Evolutionary conservation across 2,329 filamentous ascomycete species (phyloP).

Genomic region (Bipolaris oryzae): DNA sequence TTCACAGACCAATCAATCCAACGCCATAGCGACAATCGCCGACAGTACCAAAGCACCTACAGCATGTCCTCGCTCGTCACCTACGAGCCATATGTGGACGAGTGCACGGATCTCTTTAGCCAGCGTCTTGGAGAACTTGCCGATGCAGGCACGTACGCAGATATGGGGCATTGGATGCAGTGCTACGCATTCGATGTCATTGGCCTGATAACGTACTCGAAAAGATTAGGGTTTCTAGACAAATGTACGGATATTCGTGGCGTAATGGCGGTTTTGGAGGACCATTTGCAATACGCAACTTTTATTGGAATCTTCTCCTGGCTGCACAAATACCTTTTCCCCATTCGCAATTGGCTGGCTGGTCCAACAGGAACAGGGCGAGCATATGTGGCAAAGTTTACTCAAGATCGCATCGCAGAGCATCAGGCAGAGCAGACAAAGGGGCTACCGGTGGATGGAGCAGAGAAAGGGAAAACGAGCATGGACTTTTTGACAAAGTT

Average conservation of each 20-base stretch:
- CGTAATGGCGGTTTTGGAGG: conserved; percentile 11
- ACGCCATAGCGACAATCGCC: conserved; percentile 46
- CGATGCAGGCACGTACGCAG: conserved; percentile 15
- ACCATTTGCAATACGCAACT: conserved; percentile 11
- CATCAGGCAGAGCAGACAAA: conserved; percentile 17
- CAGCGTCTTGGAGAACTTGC: conserved; percentile 37
- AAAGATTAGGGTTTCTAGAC: conserved; percentile 26
- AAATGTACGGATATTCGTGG: conserved; percentile 19
- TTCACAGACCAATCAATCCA: conserved; percentile 48
- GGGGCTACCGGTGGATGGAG: conserved; percentile 11
- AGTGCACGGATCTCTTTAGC: conserved; percentile 42
- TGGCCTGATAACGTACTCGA: conserved; percentile 31
- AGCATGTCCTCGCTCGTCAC: conserved; percentile 38
- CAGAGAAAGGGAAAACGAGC: conserved; percentile 2
- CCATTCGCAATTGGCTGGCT: conserved; percentile 46
- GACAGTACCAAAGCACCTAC: conserved; percentile 29
- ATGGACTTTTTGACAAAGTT: conserved; percentile 26
- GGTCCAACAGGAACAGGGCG: conserved; percentile 38
- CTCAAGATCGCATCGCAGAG: conserved; percentile 17
- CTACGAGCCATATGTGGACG: conserved; percentile 50
- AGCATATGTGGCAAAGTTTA: conserved; percentile 38
- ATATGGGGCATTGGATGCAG: conserved; percentile 40
- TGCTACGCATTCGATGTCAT: conserved; percentile 52
- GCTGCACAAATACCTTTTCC: conserved; percentile 40
- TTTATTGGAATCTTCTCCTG: conserved; percentile 28